Evolutionary conservation across 257 asterid genomes (phyloP).

Genomic region (Paraleonurus japonicus): DNA sequence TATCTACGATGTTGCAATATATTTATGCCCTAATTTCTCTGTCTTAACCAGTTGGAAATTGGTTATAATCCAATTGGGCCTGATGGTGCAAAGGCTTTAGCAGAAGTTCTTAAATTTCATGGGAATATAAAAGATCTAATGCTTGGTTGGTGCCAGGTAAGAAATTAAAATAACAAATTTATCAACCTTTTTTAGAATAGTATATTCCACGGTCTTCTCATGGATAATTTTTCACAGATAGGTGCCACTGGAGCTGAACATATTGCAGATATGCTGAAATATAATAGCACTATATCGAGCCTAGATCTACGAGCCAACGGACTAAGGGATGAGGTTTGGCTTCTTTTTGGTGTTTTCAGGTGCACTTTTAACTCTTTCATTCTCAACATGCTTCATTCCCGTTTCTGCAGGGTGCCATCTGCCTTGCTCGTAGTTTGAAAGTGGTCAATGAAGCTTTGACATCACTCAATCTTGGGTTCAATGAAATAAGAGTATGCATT

Average conservation of each 20-base stretch:
- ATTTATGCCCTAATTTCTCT: background rate
- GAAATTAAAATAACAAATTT: background rate
- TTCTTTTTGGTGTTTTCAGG: background rate
- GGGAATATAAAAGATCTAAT: slow-evolving; percentile 74
- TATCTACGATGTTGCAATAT: background rate
- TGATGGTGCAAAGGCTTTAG: slow-evolving; percentile 85
- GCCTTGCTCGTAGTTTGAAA: slow-evolving; percentile 90
- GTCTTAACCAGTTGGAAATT: slow-evolving; percentile 65
- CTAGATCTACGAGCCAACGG: slow-evolving; percentile 94
- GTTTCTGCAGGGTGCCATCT: slow-evolving; percentile 67
- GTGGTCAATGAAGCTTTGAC: slow-evolving; percentile 85
- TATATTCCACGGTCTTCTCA: slow-evolving; percentile 25
- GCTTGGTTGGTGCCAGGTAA: slow-evolving; percentile 99
- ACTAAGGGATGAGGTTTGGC: slow-evolving; percentile 83
- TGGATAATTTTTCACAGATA: slow-evolving; percentile 47
- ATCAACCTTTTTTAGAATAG: background rate
- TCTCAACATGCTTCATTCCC: background rate
- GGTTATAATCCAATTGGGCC: slow-evolving; percentile 98
- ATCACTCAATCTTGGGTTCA: slow-evolving; percentile 87
- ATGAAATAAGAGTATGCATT: slow-evolving; percentile 80
- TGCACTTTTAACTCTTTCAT: background rate
- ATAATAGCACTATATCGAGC: slow-evolving; percentile 71
- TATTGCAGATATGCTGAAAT: slow-evolving; percentile 89
- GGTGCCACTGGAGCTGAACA: slow-evolving; percentile 80
- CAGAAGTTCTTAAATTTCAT: slow-evolving; percentile 89